Evolutionary conservation across 2,329 filamentous ascomycete genomes (phyloP).

Genomic region (Diplodia scrobiculata): DNA sequence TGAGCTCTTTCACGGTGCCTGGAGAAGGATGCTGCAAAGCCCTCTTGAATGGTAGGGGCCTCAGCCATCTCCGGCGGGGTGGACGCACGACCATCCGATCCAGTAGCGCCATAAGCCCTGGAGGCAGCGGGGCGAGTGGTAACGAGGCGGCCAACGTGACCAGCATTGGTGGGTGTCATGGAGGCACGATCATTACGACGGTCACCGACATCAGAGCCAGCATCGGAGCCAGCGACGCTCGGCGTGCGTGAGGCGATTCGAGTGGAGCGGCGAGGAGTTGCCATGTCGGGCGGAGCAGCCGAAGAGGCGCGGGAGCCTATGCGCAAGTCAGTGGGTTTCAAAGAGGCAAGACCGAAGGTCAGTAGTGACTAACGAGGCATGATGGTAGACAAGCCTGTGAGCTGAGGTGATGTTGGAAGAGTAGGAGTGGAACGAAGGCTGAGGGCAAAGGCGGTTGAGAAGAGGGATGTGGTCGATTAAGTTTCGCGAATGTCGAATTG

Average conservation of each 20-base stretch:
- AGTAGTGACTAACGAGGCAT: conserved; percentile 14
- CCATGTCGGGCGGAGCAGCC: not conserved
- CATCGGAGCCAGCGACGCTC: conserved; percentile 9
- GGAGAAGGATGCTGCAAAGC: not conserved
- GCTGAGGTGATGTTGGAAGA: not conserved
- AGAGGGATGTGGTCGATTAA: not conserved
- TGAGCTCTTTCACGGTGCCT: not conserved
- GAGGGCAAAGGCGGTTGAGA: too few species aligned
- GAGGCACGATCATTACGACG: not conserved
- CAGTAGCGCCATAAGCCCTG: conserved; percentile 13
- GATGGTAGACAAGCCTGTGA: not conserved
- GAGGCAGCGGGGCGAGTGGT: not conserved
- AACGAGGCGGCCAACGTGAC: conserved; percentile 5
- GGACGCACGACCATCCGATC: not conserved
- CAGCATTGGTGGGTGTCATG: conserved; percentile 6
- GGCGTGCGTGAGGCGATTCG: conserved; percentile 6
- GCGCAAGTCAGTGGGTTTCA: not conserved
- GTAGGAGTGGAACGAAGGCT: too few species aligned
- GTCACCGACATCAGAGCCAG: conserved; percentile 1
- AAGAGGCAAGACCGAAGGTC: not conserved
- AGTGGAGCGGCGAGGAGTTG: conserved; percentile 15
- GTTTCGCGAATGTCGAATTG: not conserved
- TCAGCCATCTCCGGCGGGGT: not conserved
- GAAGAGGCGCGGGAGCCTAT: not conserved
- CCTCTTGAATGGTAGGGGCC: not conserved